Evolutionary conservation across 1,139 yeast genomes (phyloP).

Genomic region (Sugiyamaella grinbergsii): DNA sequence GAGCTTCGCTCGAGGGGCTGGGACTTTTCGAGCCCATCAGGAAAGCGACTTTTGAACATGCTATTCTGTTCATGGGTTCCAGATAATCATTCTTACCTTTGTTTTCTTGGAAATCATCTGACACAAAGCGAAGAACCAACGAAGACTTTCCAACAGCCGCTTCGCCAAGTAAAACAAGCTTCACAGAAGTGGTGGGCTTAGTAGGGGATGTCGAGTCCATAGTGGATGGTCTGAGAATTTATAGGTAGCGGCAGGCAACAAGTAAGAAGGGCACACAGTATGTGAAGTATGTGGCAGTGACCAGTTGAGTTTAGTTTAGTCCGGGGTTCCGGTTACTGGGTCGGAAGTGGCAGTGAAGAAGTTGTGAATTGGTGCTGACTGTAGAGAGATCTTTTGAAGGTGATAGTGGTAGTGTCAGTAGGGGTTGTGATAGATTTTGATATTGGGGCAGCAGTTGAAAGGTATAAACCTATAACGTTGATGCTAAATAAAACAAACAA

Average conservation of each 20-base stretch:
- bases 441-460: too few relatives aligned
- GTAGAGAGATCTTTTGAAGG: too few relatives aligned
- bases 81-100: constrained; percentile 60
- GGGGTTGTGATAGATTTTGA: too few relatives aligned
- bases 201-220: constrained; percentile 24
- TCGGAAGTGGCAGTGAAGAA: neutral
- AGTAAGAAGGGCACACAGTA: too few relatives aligned
- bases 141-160: constrained; percentile 99
- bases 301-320: neutral
- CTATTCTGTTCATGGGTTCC: too few relatives aligned
- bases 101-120: constrained; percentile 95
- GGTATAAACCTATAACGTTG: too few relatives aligned
- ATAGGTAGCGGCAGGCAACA: too few relatives aligned
- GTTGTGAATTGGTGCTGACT: too few relatives aligned
- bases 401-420: too few relatives aligned
- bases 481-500: too few relatives aligned
- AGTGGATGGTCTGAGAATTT: neutral
- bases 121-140: constrained; percentile 86
- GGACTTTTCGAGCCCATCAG: too few relatives aligned
- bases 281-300: neutral
- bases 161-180: constrained; percentile 88
- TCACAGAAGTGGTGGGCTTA: constrained; percentile 67
- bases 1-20: neutral
- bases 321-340: neutral
- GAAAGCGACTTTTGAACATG: too few relatives aligned